phyloP scores from a whole-genome alignment of 192 early-diverging fungal genomes.

The Rhizophagus sp. region DNA sequence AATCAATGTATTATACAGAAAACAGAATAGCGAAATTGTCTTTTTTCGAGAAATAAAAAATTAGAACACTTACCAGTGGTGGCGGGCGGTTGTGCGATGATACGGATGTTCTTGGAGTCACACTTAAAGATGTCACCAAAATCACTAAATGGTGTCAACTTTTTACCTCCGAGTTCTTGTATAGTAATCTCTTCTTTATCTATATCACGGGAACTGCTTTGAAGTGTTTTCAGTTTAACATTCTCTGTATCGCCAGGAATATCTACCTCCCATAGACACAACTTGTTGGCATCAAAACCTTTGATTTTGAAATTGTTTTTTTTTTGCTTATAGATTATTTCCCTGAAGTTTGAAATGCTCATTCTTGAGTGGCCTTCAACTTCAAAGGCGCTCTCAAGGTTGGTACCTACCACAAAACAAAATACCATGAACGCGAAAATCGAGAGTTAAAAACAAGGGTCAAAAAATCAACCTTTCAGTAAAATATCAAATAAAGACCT shows the following conservation, averaged over 20 bases:
- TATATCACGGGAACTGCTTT: slow-evolving; percentile 20
- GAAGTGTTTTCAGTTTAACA: slow-evolving; percentile 22
- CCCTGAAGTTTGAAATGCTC: neutral
- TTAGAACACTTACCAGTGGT: too few species aligned
- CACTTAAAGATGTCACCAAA: slow-evolving; percentile 12
- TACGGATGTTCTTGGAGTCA: slow-evolving; percentile 18
- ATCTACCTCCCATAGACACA: slow-evolving; percentile 11
- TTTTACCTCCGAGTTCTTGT: slow-evolving; percentile 12
- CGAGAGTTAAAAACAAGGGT: slow-evolving; percentile 5
- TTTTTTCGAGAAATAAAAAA: too few species aligned
- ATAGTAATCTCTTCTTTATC: slow-evolving; percentile 14
- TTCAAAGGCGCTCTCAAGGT: neutral
- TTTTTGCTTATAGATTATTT: slow-evolving; percentile 13
- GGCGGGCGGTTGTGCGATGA: too few species aligned
- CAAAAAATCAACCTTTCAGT: too few species aligned
- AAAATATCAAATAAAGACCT: too few species aligned
- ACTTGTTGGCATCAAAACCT: slow-evolving; percentile 16
- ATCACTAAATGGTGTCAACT: slow-evolving; percentile 9
- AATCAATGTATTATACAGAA: too few species aligned
- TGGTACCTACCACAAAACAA: slow-evolving; percentile 23
- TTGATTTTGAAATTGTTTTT: slow-evolving; percentile 10
- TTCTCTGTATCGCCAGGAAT: slow-evolving; percentile 11
- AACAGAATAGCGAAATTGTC: too few species aligned
- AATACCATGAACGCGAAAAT: slow-evolving; percentile 20
- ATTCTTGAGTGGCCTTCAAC: slow-evolving; percentile 6